phyloP scores from a whole-genome alignment of 2,329 filamentous ascomycete species.

The Coccinonectria pachysandricola region DNA sequence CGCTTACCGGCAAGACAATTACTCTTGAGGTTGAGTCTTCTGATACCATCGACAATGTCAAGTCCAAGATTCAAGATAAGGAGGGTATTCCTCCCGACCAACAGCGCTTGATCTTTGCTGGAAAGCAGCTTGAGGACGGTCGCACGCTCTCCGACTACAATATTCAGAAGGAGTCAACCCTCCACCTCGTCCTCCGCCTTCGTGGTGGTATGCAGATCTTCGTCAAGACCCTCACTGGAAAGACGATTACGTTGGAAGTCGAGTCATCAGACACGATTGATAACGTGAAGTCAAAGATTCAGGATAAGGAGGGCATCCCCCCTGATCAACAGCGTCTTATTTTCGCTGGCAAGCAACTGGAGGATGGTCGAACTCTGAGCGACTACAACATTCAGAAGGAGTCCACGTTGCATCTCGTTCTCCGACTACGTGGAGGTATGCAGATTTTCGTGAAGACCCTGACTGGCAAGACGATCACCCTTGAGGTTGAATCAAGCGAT shows the following conservation, averaged over 20 bases:
- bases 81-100: slow-evolving; percentile 94
- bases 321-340: slow-evolving; percentile 92
- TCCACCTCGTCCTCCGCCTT: slow-evolving; percentile 77
- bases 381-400: slow-evolving; percentile 98
- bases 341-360: slow-evolving; percentile 87
- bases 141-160: slow-evolving; percentile 88
- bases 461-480: slow-evolving; percentile 90
- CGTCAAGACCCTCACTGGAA: slow-evolving; percentile 79
- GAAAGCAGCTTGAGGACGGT: slow-evolving; percentile 91
- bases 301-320: slow-evolving; percentile 87
- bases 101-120: slow-evolving; percentile 89
- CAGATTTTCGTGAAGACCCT: slow-evolving; percentile 70
- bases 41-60: slow-evolving; percentile 93
- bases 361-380: slow-evolving; percentile 80
- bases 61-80: slow-evolving; percentile 96
- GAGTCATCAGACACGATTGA: slow-evolving; percentile 87
- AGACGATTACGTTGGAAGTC: slow-evolving; percentile 89
- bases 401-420: slow-evolving; percentile 69
- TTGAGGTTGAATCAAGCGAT: slow-evolving; percentile 81
- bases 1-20: slow-evolving; percentile 87
- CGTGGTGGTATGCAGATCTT: slow-evolving; percentile 88
- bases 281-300: slow-evolving; percentile 90
- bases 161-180: slow-evolving; percentile 86
- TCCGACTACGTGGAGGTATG: slow-evolving; percentile 75
- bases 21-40: slow-evolving; percentile 82